A percentile compares a stretch with the other conserved stretches of the same genome.
These are phyloP conservation scores for Umbelopsis sp. DNA, from an alignment of 192 early-diverging fungal genomes.

Conservation along the genomic window DNA sequence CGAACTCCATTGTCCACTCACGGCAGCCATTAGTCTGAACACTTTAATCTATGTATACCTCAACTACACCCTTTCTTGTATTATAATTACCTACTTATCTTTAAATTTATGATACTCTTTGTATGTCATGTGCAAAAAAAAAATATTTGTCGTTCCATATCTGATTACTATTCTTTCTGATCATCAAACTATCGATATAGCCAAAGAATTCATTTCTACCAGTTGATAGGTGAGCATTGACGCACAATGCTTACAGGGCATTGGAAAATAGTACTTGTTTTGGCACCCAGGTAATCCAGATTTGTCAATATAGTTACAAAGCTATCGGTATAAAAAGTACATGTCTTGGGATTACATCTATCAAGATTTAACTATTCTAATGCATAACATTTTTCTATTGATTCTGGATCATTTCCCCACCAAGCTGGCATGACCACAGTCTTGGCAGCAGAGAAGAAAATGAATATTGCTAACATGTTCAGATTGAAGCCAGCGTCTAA, in stretches of 20 bases:
- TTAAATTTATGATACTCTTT: background rate
- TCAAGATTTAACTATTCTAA: background rate
- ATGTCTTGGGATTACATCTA: no score
- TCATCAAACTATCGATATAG: no score
- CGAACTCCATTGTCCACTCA: background rate
- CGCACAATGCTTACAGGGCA: no score
- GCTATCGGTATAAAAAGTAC: no score
- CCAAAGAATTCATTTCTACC: no score
- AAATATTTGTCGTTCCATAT: background rate
- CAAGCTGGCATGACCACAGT: slow-evolving; percentile 51
- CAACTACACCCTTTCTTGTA: slow-evolving; percentile 15
- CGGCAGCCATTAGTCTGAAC: background rate
- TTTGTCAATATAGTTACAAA: no score
- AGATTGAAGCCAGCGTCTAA: slow-evolving; percentile 43
- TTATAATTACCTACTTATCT: slow-evolving; percentile 6
- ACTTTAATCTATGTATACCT: slow-evolving; percentile 6
- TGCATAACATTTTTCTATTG: slow-evolving; percentile 53
- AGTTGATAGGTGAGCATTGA: no score
- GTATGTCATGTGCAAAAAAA: background rate
- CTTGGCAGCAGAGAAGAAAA: slow-evolving; percentile 50
- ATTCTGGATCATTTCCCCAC: slow-evolving; percentile 53
- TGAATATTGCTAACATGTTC: slow-evolving; percentile 44
- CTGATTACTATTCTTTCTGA: no score
- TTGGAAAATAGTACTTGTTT: no score
- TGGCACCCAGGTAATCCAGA: no score